Evolutionary conservation across 768 basidiomycete species (phyloP).

Genomic region (Kwoniella pini): DNA sequence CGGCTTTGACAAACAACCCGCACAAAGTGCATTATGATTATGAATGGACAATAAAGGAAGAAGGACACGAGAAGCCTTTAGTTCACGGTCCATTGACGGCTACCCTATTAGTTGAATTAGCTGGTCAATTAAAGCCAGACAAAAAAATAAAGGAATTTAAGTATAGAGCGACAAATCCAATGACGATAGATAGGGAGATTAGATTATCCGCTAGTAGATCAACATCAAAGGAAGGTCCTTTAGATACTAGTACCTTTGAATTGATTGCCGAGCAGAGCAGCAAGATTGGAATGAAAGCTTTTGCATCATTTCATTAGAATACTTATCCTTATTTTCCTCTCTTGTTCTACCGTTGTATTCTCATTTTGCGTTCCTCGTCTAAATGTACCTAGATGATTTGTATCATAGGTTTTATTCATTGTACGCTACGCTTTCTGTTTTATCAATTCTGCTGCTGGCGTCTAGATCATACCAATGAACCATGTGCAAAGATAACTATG

Average conservation of each 20-base stretch:
- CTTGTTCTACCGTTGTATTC: neutral
- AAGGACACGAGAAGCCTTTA: constrained; percentile 75
- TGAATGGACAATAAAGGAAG: constrained; percentile 65
- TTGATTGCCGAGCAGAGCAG: constrained; percentile 67
- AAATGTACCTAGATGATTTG: neutral
- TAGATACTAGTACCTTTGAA: constrained; percentile 54
- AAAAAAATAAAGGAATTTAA: constrained; percentile 61
- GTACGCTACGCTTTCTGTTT: neutral
- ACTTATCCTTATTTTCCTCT: neutral
- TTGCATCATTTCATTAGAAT: constrained; percentile 13
- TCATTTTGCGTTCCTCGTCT: neutral
- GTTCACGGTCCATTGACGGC: constrained; percentile 83
- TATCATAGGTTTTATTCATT: neutral
- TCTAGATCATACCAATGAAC: neutral
- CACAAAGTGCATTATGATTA: constrained; percentile 82
- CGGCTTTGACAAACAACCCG: constrained; percentile 80
- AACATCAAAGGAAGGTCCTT: constrained; percentile 47
- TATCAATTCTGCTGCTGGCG: neutral
- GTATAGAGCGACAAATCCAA: constrained; percentile 67
- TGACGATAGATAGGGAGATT: constrained; percentile 45
- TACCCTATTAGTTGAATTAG: constrained; percentile 70
- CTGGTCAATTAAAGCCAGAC: constrained; percentile 26
- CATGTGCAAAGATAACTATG: neutral
- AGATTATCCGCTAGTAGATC: constrained; percentile 27
- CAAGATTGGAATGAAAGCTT: constrained; percentile 64